These are phyloP conservation scores for Debaryomyces nepalensis DNA, from an alignment of 1,139 yeast genomes.

Conservation along the genomic window DNA sequence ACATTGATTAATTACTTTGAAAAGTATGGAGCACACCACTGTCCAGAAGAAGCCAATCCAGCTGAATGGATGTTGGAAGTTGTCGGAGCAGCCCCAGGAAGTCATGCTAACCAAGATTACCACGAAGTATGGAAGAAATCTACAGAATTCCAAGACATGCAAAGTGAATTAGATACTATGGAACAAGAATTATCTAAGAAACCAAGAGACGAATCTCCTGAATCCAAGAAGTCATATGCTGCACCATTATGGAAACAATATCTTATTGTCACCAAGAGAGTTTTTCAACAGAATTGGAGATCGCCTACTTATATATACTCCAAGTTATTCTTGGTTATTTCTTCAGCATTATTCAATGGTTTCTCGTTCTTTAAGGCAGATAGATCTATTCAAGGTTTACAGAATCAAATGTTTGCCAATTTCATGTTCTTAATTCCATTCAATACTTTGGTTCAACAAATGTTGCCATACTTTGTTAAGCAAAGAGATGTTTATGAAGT, in stretches of 20 bases:
- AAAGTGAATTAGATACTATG: constrained; percentile 47
- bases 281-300: constrained; percentile 72
- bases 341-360: constrained; percentile 68
- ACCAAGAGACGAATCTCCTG: constrained; percentile 39
- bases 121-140: constrained; percentile 69
- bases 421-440: constrained; percentile 70
- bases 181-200: constrained; percentile 47
- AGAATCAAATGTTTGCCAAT: constrained; percentile 67
- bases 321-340: constrained; percentile 56
- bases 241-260: constrained; percentile 53
- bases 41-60: constrained; percentile 74
- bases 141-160: constrained; percentile 52
- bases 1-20: constrained; percentile 72
- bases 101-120: constrained; percentile 67
- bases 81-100: constrained; percentile 82
- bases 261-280: constrained; percentile 55
- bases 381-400: constrained; percentile 61
- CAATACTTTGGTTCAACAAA: constrained; percentile 70
- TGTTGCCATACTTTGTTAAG: constrained; percentile 68
- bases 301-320: constrained; percentile 75
- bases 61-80: constrained; percentile 86
- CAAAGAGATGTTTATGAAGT: constrained; percentile 86
- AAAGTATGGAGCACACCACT: constrained; percentile 63
- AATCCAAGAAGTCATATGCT: constrained; percentile 47
- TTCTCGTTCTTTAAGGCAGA: constrained; percentile 75